A percentile compares a stretch with the other conserved stretches of the same genome.
These are phyloP conservation scores for Tuber brumale DNA, from an alignment of 495 filamentous ascomycete species.

Conservation along the genomic window DNA sequence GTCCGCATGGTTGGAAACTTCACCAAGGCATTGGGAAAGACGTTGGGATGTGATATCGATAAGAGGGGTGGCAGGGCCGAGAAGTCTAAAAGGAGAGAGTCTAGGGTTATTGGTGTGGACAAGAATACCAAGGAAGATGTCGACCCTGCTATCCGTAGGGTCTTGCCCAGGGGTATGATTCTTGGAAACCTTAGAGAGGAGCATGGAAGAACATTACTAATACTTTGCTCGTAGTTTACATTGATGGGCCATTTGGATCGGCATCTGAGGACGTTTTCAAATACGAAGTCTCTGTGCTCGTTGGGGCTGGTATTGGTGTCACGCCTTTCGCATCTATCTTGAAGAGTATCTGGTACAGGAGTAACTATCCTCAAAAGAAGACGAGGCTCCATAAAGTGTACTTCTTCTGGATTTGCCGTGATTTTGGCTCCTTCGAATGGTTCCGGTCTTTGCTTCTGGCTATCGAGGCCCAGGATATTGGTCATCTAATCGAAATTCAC, in stretches of 20 bases:
- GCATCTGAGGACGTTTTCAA: slow-evolving; percentile 73
- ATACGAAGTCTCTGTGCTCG: slow-evolving; percentile 63
- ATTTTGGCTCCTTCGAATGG: slow-evolving; percentile 76
- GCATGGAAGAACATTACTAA: slow-evolving; percentile 10
- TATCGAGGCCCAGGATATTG: slow-evolving; percentile 76
- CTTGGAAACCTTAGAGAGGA: neutral
- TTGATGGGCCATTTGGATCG: slow-evolving; percentile 73
- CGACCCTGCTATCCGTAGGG: slow-evolving; percentile 61
- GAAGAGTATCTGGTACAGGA: slow-evolving; percentile 82
- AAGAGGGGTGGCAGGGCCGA: slow-evolving; percentile 47
- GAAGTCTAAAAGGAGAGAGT: slow-evolving; percentile 46
- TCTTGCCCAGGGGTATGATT: slow-evolving; percentile 53
- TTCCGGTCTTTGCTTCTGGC: slow-evolving; percentile 70
- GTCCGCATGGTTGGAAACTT: slow-evolving; percentile 67
- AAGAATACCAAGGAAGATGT: slow-evolving; percentile 52
- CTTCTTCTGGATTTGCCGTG: slow-evolving; percentile 76
- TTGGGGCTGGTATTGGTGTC: slow-evolving; percentile 67
- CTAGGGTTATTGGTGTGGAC: slow-evolving; percentile 57
- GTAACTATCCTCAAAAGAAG: slow-evolving; percentile 70
- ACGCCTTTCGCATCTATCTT: slow-evolving; percentile 71
- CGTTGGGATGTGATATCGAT: slow-evolving; percentile 64
- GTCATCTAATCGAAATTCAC: slow-evolving; percentile 71
- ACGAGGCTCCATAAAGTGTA: slow-evolving; percentile 71
- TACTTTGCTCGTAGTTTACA: slow-evolving; percentile 51
- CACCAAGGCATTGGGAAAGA: slow-evolving; percentile 57